These are phyloP conservation scores for Calocybe cyanea DNA, from an alignment of 768 basidiomycete genomes.

Conservation along the genomic window DNA sequence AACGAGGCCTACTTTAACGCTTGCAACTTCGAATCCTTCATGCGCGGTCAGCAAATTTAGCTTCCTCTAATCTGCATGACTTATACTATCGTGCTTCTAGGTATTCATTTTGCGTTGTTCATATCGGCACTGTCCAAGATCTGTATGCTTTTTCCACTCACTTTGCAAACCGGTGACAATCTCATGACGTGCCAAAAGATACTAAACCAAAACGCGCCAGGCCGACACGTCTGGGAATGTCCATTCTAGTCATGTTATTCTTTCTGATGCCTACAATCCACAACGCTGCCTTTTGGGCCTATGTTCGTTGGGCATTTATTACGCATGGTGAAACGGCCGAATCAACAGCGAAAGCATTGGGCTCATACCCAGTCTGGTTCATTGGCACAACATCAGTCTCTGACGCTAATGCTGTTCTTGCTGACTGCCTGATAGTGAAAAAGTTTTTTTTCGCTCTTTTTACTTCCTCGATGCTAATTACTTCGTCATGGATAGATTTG, in stretches of 20 bases:
- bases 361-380: slow-evolving; percentile 15
- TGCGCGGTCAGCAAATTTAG: slow-evolving; percentile 9
- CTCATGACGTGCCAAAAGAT: slow-evolving; percentile 2
- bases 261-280: slow-evolving; percentile 18
- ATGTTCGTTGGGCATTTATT: slow-evolving; percentile 16
- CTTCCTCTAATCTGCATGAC: background rate
- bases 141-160: slow-evolving; percentile 4
- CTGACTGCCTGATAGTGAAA: slow-evolving; percentile 11
- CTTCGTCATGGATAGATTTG: slow-evolving; percentile 11
- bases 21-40: slow-evolving; percentile 17
- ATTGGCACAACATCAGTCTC: slow-evolving; percentile 13
- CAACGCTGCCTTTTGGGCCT: slow-evolving; percentile 13
- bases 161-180: background rate
- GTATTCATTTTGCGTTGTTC: slow-evolving; percentile 14
- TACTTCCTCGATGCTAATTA: background rate
- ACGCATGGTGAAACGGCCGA: slow-evolving; percentile 10
- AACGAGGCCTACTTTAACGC: no score
- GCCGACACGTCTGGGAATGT: slow-evolving; percentile 12
- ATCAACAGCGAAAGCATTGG: slow-evolving; percentile 10
- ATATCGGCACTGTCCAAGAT: slow-evolving; percentile 13
- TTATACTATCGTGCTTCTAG: slow-evolving; percentile 1
- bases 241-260: slow-evolving; percentile 12
- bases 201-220: slow-evolving; percentile 11
- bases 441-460: background rate
- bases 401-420: slow-evolving; percentile 15